These are phyloP conservation scores for Sporormia fimetaria DNA, from an alignment of 495 filamentous ascomycete genomes.

Conservation along the genomic window DNA sequence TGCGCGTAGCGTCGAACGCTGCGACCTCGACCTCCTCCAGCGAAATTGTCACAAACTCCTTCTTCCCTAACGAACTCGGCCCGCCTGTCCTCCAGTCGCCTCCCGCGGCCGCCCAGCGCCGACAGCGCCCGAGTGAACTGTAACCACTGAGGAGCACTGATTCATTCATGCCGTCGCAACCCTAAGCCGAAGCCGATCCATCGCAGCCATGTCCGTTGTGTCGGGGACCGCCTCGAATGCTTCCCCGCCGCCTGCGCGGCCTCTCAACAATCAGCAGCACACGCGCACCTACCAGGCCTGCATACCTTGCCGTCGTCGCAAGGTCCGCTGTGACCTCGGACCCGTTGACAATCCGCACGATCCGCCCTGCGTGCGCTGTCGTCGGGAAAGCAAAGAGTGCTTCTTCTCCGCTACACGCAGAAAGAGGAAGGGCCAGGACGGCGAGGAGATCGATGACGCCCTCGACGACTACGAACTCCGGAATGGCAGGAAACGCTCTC, in stretches of 20 bases:
- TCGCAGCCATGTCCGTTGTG: conserved; percentile 16
- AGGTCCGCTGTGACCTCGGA: conserved; percentile 87
- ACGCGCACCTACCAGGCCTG: conserved; percentile 38
- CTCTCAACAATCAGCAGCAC: conserved; percentile 3
- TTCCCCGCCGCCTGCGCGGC: conserved; percentile 14
- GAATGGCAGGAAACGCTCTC: conserved; percentile 29
- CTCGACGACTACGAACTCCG: conserved; percentile 31
- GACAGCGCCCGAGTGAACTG: no score
- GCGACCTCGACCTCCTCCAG: no score
- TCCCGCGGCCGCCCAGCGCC: no score
- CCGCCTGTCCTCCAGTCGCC: no score
- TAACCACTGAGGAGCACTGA: no score
- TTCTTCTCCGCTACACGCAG: conserved; percentile 92
- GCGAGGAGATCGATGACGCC: conserved; percentile 35
- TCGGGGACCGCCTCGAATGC: conserved; percentile 16
- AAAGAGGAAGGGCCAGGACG: conserved; percentile 69
- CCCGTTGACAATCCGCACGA: conserved; percentile 90
- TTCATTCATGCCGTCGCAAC: no score
- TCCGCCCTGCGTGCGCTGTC: conserved; percentile 87
- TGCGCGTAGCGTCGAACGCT: no score
- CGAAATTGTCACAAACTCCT: no score
- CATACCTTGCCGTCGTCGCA: conserved; percentile 81
- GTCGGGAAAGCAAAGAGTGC: conserved; percentile 87
- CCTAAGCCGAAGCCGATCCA: conserved; percentile 23
- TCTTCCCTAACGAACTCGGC: no score